Conservation (phyloP, 1,284 basidiomycete species). For the Ustanciosporium gigantosporum region DNA sequence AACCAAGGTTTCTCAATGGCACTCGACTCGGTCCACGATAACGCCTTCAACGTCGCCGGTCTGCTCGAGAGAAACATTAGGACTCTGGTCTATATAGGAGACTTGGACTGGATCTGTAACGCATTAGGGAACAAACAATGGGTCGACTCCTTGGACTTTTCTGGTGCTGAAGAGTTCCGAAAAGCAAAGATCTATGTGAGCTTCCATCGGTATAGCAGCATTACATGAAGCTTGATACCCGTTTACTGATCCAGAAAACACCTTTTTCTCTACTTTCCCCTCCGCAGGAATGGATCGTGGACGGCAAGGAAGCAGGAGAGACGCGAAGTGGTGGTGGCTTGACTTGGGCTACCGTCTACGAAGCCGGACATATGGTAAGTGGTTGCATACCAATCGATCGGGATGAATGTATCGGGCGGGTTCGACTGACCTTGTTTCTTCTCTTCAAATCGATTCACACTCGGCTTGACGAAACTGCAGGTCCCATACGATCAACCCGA, state of each 20-base stretch:
- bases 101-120: conserved; percentile 59
- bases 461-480: too few relatives aligned
- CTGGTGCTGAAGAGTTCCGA: conserved; percentile 9
- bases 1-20: conserved; percentile 12
- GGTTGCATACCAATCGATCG: too few relatives aligned
- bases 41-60: conserved; percentile 67
- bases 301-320: conserved; percentile 34
- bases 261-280: not conserved
- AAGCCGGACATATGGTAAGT: conserved; percentile 43
- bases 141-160: conserved; percentile 35
- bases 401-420: too few relatives aligned
- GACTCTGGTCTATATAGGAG: conserved; percentile 74
- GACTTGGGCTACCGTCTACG: conserved; percentile 45
- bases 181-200: conserved; percentile 28
- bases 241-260: too few relatives aligned
- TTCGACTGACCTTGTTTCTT: too few relatives aligned
- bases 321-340: conserved; percentile 27
- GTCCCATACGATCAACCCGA: conserved; percentile 49
- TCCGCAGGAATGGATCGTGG: conserved; percentile 22
- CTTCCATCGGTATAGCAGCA: too few relatives aligned
- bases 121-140: conserved; percentile 39
- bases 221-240: too few relatives aligned
- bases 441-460: too few relatives aligned
- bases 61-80: conserved; percentile 76
- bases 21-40: conserved; percentile 33